phyloP scores from a whole-genome alignment of 768 basidiomycete species.

The Psilocybe cyanescens region DNA sequence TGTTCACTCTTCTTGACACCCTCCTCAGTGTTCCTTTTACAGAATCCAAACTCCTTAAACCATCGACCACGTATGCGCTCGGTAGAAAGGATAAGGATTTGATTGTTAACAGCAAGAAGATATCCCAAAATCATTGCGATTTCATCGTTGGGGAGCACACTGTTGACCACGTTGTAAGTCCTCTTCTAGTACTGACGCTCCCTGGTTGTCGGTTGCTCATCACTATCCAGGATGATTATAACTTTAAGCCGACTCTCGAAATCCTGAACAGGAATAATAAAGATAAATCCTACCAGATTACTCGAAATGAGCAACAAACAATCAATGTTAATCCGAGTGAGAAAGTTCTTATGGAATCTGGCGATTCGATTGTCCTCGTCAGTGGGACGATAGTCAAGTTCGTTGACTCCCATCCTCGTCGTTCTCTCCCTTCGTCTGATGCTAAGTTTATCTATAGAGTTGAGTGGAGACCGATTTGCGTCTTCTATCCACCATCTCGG shows the following conservation, averaged over 20 bases:
- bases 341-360: conserved; percentile 33
- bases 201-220: not conserved
- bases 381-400: conserved; percentile 49
- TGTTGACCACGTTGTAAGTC: conserved; percentile 58
- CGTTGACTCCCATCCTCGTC: conserved; percentile 22
- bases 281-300: conserved; percentile 45
- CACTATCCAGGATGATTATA: conserved; percentile 49
- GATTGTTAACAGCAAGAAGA: conserved; percentile 58
- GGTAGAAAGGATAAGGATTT: conserved; percentile 62
- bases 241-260: conserved; percentile 49
- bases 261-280: conserved; percentile 51
- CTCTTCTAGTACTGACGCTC: not conserved
- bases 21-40: not conserved
- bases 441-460: conserved; percentile 36
- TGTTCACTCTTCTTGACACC: not conserved
- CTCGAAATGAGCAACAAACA: conserved; percentile 34
- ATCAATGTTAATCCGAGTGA: conserved; percentile 35
- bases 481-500: conserved; percentile 43
- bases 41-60: conserved; percentile 63
- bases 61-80: conserved; percentile 53
- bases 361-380: conserved; percentile 55
- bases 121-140: conserved; percentile 65
- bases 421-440: not conserved
- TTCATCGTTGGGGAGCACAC: conserved; percentile 59
- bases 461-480: conserved; percentile 54